Conservation (phyloP, 106 monocot genomes). For the Amphibolis antarctica region DNA sequence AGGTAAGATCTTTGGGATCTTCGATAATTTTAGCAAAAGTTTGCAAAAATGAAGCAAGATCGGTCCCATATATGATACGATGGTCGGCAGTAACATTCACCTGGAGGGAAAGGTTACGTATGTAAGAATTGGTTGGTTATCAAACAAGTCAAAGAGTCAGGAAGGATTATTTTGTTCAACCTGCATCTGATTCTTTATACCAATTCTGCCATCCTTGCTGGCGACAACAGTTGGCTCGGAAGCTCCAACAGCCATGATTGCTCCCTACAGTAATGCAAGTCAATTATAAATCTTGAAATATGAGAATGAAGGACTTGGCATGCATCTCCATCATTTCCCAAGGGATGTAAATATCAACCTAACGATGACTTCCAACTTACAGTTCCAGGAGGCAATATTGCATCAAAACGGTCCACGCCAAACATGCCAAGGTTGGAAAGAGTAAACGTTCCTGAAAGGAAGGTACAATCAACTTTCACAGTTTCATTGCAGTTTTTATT, state of each 20-base stretch:
- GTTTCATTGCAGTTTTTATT: no score
- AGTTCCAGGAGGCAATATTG: conserved; percentile 78
- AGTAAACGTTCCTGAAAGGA: conserved; percentile 61
- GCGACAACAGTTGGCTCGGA: conserved; percentile 61
- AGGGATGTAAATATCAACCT: not conserved
- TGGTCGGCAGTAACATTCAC: conserved; percentile 93
- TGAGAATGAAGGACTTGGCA: not conserved
- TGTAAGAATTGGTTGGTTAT: not conserved
- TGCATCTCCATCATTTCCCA: not conserved
- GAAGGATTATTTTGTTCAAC: conserved; percentile 12
- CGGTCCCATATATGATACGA: conserved; percentile 73
- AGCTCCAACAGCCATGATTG: conserved; percentile 90
- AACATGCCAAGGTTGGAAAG: conserved; percentile 86
- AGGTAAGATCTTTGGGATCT: conserved; percentile 82
- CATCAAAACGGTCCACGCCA: conserved; percentile 83
- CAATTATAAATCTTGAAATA: not conserved
- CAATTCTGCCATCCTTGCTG: conserved; percentile 59
- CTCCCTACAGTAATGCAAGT: conserved; percentile 45
- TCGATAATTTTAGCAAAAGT: conserved; percentile 62
- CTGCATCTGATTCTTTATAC: conserved; percentile 79
- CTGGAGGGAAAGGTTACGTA: conserved; percentile 18
- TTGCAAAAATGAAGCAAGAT: conserved; percentile 81
- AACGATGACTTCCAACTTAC: conserved; percentile 19
- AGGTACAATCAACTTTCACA: not conserved
- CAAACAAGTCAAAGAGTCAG: not conserved